Conservation (phyloP, 2,329 filamentous ascomycete species). For the Xylariaceae sp. region DNA sequence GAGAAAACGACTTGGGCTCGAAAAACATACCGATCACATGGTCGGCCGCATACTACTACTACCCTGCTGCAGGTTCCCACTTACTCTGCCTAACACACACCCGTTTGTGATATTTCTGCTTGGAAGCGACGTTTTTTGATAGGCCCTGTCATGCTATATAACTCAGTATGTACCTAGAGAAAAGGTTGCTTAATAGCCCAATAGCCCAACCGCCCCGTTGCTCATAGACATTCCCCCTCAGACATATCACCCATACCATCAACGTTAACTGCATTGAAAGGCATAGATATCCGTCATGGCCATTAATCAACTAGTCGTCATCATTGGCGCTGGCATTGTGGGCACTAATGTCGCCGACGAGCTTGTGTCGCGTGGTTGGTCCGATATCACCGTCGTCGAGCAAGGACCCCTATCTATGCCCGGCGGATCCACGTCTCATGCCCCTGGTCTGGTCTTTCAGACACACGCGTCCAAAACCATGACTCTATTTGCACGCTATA, state of each 20-base stretch:
- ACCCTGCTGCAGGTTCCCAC: not conserved
- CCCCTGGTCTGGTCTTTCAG: slow-evolving; percentile 19
- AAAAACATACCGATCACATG: slow-evolving; percentile 15
- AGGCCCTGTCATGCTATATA: slow-evolving; percentile 1
- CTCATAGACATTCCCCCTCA: not conserved
- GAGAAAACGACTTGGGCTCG: not conserved
- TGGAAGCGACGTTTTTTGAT: slow-evolving; percentile 1
- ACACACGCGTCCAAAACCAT: slow-evolving; percentile 21
- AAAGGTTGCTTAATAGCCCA: slow-evolving; percentile 7
- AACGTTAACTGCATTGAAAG: slow-evolving; percentile 1
- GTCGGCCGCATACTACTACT: slow-evolving; percentile 3
- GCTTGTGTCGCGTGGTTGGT: slow-evolving; percentile 20
- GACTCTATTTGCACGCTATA: slow-evolving; percentile 19
- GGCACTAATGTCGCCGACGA: slow-evolving; percentile 21
- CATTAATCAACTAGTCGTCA: slow-evolving; percentile 16
- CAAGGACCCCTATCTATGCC: slow-evolving; percentile 19
- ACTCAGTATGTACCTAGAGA: slow-evolving; percentile 14
- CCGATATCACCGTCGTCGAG: slow-evolving; percentile 19
- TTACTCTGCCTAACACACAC: not conserved
- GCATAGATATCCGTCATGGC: slow-evolving; percentile 13
- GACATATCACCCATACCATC: not conserved
- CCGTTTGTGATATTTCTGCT: too few relatives aligned
- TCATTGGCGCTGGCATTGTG: slow-evolving; percentile 20
- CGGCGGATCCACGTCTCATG: slow-evolving; percentile 19
- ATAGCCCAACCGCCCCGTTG: not conserved